Evolutionary conservation across 768 basidiomycete genomes (phyloP), one percentile per base, ranked within the genome.

Genomic region (Xerocomellus intermedius): DNA sequence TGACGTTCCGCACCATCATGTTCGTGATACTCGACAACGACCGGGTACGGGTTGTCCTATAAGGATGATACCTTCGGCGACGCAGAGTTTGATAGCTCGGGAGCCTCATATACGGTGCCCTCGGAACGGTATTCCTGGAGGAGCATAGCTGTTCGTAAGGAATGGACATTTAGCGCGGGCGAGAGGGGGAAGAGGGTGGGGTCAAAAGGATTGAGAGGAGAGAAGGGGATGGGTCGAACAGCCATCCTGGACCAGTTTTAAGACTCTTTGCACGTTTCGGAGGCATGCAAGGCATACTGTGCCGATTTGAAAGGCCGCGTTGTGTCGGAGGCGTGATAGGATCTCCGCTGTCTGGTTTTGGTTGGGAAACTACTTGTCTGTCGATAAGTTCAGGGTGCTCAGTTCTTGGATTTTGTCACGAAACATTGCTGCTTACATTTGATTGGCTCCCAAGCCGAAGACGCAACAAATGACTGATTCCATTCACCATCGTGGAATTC

Each of bases 281-380:
- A 62, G 57, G 66, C 65, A 67, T 60, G 67, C 62, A 60, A 45
- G 36, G 39, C 35, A 26, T 58, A 55, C 46, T 46, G 33, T 43
- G 46, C 45, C 43, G 41, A 45, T 52, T 67, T 59, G 44, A 56
- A 68, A 69, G 61, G 39, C 66, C 64, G 64, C 66, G 55, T 63
- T 61, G 43, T 55, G 51, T 55, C 56, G 44, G 57, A 54, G 44
- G 55, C 36, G 38, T 47, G 51, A 50, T 19, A 39, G 30, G 61
- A 64, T 68, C 63, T 64, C 62, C 64, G 62, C 65, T 51, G 46
- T 57, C 64, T 64, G 43, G 46, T 67, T 65, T 54, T 51, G 59
- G 56, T 50, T 47, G 61, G 19, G 12, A 42, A 32, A 50, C 44
- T 61, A 8, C 54, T 50, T 50, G 64, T 54, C 54, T 52, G 50